Evolutionary conservation across 2,329 filamentous ascomycete species (phyloP), one percentile per base, ranked within the genome.

Genomic region (Ophiostoma triangulosporum): DNA sequence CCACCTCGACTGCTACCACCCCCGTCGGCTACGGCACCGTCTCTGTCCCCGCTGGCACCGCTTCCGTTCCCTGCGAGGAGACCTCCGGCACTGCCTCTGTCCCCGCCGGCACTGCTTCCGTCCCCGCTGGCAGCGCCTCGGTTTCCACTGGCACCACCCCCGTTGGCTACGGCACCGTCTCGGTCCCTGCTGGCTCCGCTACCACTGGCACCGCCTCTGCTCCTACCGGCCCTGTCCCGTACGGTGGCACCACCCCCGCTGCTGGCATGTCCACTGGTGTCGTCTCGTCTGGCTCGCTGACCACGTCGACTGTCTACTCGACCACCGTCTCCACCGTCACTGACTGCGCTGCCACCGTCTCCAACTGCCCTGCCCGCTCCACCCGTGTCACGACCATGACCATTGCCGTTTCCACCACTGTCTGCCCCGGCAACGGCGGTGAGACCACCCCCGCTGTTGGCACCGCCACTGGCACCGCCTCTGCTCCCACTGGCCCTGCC

Each of bases 391-490:
- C 68, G 0, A 63, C 78, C 3, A 70, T 76, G 55, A 78, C 75
- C 6, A 63, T 83, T 56, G 66, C 78, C 48, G 61, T 80, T 49
- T 76, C 74, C 50, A 83, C 80, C 58, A 83, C 79, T 38, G 64
- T 81, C 62, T 81, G 77, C 73, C 78, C 76, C 22, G 75, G 79
- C 56, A 78, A 76, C n/a, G 73, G 73, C 69, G 78, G 74, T 40
- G 62, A 70, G 59, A 77, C 70, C 35, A 20, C 35, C 8, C n/a
- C 4, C n/a, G n/a, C 35, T 20, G 35, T n/a, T 22, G n/a, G n/a
- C 11, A 38, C n/a, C 35, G 26, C 38, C 38, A 24, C 35, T 20
- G 35, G 35, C 38, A 8, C 11, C 36, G 20, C 17, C 17, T 40
- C 36, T 22, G 17, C 17, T 5, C 36, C 36, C 36, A 22, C 17